Percentiles rank a stretch among this genome's conserved stretches.
Evolutionary conservation across 257 asterid genomes (phyloP).

Genomic region (Datura wrightii): DNA sequence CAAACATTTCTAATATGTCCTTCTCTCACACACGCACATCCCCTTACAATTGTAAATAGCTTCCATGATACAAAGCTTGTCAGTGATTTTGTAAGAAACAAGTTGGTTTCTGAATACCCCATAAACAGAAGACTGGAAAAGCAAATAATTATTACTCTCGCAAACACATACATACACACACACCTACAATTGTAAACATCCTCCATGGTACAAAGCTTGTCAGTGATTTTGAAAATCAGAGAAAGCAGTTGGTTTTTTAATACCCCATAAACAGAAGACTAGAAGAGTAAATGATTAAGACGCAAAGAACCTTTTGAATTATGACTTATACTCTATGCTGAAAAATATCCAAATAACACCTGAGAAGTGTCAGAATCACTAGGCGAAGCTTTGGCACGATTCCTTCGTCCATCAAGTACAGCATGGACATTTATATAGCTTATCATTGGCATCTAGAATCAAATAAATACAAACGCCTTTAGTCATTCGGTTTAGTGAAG

Average conservation of each 20-base stretch:
- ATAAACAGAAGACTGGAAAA: background rate
- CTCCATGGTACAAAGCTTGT: background rate
- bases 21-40: background rate
- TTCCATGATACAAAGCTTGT: background rate
- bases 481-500: background rate
- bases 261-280: slow-evolving; percentile 8
- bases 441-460: slow-evolving; percentile 85
- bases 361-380: slow-evolving; percentile 87
- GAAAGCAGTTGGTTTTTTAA: background rate
- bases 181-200: background rate
- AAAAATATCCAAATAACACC: slow-evolving; percentile 51
- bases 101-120: slow-evolving; percentile 13
- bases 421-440: slow-evolving; percentile 97
- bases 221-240: background rate
- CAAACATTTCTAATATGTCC: background rate
- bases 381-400: slow-evolving; percentile 87
- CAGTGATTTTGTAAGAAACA: background rate
- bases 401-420: slow-evolving; percentile 86
- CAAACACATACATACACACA: background rate
- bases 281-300: background rate
- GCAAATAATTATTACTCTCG: background rate
- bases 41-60: background rate
- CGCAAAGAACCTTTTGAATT: background rate
- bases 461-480: slow-evolving; percentile 32
- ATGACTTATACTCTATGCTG: background rate